A percentile compares a stretch with the other conserved stretches of the same genome.
These are phyloP conservation scores for Rhynchospora pubera DNA, from an alignment of 176 grass and related monocot species.

Conservation along the genomic window DNA sequence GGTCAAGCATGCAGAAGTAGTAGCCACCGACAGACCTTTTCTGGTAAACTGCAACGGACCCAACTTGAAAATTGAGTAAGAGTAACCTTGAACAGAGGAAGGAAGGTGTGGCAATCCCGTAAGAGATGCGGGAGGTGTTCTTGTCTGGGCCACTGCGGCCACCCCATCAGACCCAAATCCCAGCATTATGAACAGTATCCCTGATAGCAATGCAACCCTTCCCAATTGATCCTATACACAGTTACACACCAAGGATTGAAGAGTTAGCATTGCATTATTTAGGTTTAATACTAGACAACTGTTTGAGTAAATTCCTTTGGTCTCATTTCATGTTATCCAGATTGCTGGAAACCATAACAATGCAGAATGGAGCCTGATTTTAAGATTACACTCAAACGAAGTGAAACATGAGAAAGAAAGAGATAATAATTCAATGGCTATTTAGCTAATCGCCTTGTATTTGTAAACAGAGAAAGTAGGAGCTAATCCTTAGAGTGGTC, in stretches of 20 bases:
- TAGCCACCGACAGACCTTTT: constrained; percentile 87
- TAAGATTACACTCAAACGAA: neutral
- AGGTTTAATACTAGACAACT: neutral
- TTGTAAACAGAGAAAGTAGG: neutral
- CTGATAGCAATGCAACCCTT: constrained; percentile 85
- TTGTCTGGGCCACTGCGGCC: constrained; percentile 63
- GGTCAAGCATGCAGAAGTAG: constrained; percentile 82
- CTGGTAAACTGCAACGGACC: constrained; percentile 89
- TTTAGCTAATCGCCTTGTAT: neutral
- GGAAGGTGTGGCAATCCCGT: constrained; percentile 63
- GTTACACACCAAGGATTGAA: neutral
- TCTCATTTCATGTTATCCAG: neutral
- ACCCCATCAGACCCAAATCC: constrained; percentile 82
- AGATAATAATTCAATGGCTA: neutral
- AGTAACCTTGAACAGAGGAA: constrained; percentile 59
- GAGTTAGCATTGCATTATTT: neutral
- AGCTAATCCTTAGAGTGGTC: neutral
- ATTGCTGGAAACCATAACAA: neutral
- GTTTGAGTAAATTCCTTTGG: neutral
- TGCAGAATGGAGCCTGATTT: neutral
- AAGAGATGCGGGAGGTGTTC: constrained; percentile 73
- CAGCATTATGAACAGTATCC: constrained; percentile 88
- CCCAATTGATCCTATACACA: constrained; percentile 83
- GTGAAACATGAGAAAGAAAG: neutral
- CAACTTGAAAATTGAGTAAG: constrained; percentile 86